Evolutionary conservation across 306 rosid genomes (phyloP).

Genomic region (Leucaena leucocephala): DNA sequence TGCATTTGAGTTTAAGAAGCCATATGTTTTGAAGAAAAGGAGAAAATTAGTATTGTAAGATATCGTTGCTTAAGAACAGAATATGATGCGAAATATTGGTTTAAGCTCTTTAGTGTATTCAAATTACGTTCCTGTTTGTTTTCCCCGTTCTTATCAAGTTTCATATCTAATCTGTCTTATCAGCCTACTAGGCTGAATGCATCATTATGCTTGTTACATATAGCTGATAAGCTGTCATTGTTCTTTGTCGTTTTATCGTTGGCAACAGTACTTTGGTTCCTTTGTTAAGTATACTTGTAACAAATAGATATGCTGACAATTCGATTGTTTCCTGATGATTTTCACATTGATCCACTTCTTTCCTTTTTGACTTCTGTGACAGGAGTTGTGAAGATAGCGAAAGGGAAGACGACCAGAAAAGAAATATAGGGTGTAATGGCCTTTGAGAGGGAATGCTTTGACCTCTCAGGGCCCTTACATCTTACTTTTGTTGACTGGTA

Average conservation of each 20-base stretch:
- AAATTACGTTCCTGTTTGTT: neutral
- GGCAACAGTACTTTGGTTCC: neutral
- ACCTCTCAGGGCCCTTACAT: constrained; percentile 81
- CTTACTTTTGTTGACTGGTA: constrained; percentile 77
- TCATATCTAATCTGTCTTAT: neutral
- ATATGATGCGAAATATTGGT: neutral
- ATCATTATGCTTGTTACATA: neutral
- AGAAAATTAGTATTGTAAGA: neutral
- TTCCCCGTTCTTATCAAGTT: neutral
- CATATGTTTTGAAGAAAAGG: neutral
- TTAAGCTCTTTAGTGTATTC: neutral
- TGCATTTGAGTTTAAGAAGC: neutral
- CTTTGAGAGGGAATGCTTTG: constrained; percentile 69
- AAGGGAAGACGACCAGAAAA: constrained; percentile 30
- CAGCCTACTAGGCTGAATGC: constrained; percentile 1
- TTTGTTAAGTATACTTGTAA: neutral
- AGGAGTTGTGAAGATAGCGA: constrained; percentile 38
- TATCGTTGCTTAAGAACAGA: neutral
- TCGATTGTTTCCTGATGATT: neutral
- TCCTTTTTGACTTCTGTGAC: constrained; percentile 7
- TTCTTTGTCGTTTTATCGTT: neutral
- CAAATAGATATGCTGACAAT: neutral
- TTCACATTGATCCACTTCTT: constrained; percentile 5
- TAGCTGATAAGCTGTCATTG: neutral
- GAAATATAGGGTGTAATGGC: constrained; percentile 52